Evolutionary conservation across 1,284 basidiomycete species (phyloP).

Genomic region (Tylopilus orsonianus): DNA sequence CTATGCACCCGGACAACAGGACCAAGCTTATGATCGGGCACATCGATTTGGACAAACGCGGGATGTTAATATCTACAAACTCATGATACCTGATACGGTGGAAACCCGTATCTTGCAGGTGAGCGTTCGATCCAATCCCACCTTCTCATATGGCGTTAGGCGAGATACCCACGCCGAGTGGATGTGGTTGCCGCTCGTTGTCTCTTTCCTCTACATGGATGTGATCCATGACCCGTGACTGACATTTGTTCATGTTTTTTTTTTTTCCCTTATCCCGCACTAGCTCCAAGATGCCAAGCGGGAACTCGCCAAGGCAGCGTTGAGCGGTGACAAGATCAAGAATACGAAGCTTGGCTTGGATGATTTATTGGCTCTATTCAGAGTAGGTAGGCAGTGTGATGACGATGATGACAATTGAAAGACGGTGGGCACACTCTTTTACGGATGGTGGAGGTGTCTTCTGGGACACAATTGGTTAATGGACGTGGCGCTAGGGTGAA

Average conservation of each 20-base stretch:
- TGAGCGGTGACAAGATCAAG: conserved; percentile 87
- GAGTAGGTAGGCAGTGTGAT: conserved; percentile 53
- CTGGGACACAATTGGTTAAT: no score
- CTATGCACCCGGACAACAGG: conserved; percentile 39
- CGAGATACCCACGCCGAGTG: neutral
- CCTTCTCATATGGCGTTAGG: neutral
- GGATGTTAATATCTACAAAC: conserved; percentile 90
- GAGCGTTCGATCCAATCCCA: neutral
- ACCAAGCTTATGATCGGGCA: conserved; percentile 93
- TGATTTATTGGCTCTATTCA: conserved; percentile 81
- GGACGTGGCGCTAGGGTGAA: no score
- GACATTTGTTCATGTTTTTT: neutral
- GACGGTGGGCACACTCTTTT: neutral
- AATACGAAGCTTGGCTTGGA: conserved; percentile 82
- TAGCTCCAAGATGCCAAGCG: conserved; percentile 88
- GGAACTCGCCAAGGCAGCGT: conserved; percentile 77
- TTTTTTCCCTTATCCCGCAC: neutral
- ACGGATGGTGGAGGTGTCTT: neutral
- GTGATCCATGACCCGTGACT: neutral
- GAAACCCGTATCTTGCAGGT: conserved; percentile 85
- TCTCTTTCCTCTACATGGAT: neutral
- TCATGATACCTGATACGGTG: conserved; percentile 86
- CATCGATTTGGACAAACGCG: conserved; percentile 87
- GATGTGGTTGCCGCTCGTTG: neutral
- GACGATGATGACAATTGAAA: conserved; percentile 46